These are phyloP conservation scores for Blepharisma japonicum DNA, from an alignment of 73 alveolate species.

Conservation along the genomic window DNA sequence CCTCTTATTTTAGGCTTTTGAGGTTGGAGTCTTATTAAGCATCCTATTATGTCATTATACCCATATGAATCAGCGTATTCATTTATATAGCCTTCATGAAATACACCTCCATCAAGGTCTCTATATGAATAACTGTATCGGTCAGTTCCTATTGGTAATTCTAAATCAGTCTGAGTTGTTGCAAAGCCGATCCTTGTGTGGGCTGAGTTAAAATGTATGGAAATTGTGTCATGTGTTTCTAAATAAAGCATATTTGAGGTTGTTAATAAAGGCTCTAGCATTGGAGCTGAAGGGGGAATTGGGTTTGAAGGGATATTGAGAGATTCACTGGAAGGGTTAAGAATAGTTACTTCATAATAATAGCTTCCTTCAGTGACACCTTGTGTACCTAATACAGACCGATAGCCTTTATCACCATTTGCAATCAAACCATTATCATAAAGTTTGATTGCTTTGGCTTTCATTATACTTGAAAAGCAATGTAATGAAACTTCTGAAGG, in stretches of 20 bases:
- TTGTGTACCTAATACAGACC: conserved; percentile 19
- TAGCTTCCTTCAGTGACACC: conserved; percentile 28
- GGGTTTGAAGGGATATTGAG: conserved; percentile 7
- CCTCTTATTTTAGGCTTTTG: conserved; percentile 29
- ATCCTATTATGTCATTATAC: conserved; percentile 13
- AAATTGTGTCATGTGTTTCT: not conserved
- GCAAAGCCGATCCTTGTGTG: conserved; percentile 30
- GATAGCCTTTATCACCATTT: conserved; percentile 30
- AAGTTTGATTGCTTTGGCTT: conserved; percentile 16
- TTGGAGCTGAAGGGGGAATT: conserved; percentile 16
- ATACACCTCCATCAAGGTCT: conserved; percentile 18
- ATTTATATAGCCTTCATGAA: conserved; percentile 17
- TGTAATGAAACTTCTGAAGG: not conserved
- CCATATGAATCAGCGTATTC: not conserved
- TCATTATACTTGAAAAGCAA: not conserved
- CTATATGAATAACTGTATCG: not conserved
- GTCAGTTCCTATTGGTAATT: conserved; percentile 20
- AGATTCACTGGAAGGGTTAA: conserved; percentile 24
- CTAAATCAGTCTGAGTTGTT: not conserved
- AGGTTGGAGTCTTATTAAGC: conserved; percentile 17
- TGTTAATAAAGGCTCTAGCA: conserved; percentile 18
- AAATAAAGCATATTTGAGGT: not conserved
- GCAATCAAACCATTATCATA: conserved; percentile 30
- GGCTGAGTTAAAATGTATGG: conserved; percentile 16
- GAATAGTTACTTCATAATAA: conserved; percentile 26